Evolutionary conservation across 176 grass and related monocot genomes (phyloP).

Genomic region (Pontederia paniculata): DNA sequence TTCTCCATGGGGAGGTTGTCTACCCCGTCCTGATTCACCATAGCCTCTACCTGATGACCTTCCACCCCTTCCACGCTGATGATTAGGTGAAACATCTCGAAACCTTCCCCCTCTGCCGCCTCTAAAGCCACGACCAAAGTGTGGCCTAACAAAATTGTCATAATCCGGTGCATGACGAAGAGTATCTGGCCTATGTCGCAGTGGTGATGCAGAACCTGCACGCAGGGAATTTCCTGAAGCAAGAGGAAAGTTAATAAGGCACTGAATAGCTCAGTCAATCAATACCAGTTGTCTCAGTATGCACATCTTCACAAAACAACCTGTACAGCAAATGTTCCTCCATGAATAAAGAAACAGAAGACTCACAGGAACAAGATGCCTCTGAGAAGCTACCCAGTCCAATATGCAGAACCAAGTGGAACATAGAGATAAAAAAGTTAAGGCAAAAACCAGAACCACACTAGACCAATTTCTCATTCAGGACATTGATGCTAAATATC

Average conservation of each 20-base stretch:
- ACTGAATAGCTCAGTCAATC: slow-evolving; percentile 13
- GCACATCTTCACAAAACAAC: too few species aligned
- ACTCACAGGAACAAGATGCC: neutral
- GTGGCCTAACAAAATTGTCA: slow-evolving; percentile 35
- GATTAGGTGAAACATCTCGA: slow-evolving; percentile 40
- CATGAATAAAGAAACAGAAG: slow-evolving; percentile 2
- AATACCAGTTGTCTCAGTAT: neutral
- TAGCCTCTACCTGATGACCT: slow-evolving; percentile 51
- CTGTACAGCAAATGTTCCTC: neutral
- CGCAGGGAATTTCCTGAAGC: slow-evolving; percentile 62
- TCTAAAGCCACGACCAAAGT: slow-evolving; percentile 36
- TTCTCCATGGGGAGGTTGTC: slow-evolving; percentile 42
- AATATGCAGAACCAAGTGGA: neutral
- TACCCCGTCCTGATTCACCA: slow-evolving; percentile 33
- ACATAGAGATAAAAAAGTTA: neutral
- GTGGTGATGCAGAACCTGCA: slow-evolving; percentile 40
- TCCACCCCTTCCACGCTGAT: slow-evolving; percentile 33
- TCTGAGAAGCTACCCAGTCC: neutral
- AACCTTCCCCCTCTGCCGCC: slow-evolving; percentile 68
- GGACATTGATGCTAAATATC: neutral
- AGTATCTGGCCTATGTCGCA: slow-evolving; percentile 27
- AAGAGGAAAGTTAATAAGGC: slow-evolving; percentile 24
- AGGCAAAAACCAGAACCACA: neutral
- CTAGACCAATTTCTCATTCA: neutral
- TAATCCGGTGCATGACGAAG: slow-evolving; percentile 20